A percentile compares a stretch with the other conserved stretches of the same genome.
Evolutionary conservation across 1,284 basidiomycete species (phyloP).

Genomic region (Heterobasidion parviporum): DNA sequence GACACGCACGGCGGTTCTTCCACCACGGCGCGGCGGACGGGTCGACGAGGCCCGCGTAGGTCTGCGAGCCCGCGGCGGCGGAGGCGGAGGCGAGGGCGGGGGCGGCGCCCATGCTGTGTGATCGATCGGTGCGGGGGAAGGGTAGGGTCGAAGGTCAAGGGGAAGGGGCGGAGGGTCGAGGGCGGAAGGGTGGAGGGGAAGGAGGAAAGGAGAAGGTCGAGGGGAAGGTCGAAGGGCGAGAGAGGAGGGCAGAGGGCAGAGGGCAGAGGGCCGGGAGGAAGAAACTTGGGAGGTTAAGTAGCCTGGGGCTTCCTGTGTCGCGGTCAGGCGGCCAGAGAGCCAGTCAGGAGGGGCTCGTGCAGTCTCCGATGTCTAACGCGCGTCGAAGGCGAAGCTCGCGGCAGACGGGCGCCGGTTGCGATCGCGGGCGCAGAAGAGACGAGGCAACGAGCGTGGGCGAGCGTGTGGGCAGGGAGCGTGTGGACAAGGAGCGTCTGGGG

Average conservation of each 20-base stretch:
- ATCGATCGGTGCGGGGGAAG: neutral
- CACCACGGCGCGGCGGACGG: constrained; percentile 19
- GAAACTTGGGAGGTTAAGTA: no score
- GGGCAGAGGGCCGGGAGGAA: no score
- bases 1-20: constrained; percentile 16
- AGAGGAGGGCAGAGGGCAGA: neutral
- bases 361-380: no score
- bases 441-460: no score
- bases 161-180: neutral
- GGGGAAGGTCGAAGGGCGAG: constrained; percentile 1
- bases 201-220: neutral
- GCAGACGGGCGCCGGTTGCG: no score
- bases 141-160: neutral
- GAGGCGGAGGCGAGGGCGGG: constrained; percentile 17
- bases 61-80: constrained; percentile 11
- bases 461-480: no score
- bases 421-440: no score
- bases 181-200: neutral
- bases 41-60: constrained; percentile 19
- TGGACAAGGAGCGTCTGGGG: no score
- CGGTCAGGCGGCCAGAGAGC: no score
- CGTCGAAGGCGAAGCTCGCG: no score
- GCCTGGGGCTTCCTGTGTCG: no score
- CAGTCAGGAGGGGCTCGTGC: no score
- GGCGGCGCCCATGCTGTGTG: constrained; percentile 8